Evolutionary conservation across 805 yeast species (phyloP).

Genomic region (Candida taoyuanica): DNA sequence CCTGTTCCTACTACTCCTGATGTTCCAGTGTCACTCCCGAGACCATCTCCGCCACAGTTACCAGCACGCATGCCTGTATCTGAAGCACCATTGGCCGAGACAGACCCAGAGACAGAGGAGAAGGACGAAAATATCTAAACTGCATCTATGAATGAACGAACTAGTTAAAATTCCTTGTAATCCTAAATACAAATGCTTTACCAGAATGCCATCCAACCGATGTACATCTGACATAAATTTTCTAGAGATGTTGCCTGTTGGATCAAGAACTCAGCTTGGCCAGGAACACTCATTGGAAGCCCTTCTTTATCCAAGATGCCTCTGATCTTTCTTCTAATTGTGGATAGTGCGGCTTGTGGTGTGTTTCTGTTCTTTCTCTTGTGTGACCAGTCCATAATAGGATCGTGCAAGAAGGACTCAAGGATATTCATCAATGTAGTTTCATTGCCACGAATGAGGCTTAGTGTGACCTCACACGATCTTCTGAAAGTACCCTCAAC

Average conservation of each 20-base stretch:
- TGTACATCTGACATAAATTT: slow-evolving; percentile 78
- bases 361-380: slow-evolving; percentile 37
- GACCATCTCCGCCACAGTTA: no score
- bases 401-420: slow-evolving; percentile 91
- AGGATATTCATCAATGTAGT: slow-evolving; percentile 82
- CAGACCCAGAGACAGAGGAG: no score
- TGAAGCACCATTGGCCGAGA: no score
- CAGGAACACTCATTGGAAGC: slow-evolving; percentile 81
- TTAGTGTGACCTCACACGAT: slow-evolving; percentile 79
- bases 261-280: slow-evolving; percentile 86
- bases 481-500: slow-evolving; percentile 87
- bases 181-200: slow-evolving; percentile 3
- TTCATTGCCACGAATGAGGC: slow-evolving; percentile 70
- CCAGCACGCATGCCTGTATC: no score
- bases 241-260: slow-evolving; percentile 73
- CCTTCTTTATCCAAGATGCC: slow-evolving; percentile 82
- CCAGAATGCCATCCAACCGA: slow-evolving; percentile 87
- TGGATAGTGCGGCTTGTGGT: slow-evolving; percentile 66
- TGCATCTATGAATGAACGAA: not conserved
- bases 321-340: slow-evolving; percentile 73
- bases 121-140: no score
- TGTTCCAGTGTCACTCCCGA: no score
- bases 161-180: no score
- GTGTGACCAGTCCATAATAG: slow-evolving; percentile 73
- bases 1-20: no score